phyloP scores from a whole-genome alignment of 176 grass and related monocot species.

The Avena insularis region DNA sequence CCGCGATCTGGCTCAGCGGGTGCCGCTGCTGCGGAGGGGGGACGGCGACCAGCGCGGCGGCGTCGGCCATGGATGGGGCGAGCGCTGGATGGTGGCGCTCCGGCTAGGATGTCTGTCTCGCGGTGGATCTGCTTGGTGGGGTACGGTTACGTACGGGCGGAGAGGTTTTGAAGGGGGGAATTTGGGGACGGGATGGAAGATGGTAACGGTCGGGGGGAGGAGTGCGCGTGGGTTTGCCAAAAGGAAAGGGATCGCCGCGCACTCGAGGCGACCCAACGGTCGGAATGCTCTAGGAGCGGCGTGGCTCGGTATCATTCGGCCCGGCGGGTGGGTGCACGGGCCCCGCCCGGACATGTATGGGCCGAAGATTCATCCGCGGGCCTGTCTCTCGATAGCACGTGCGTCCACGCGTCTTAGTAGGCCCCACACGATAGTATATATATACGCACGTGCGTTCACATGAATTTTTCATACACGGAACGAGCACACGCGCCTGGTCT shows the following conservation, averaged over 20 bases:
- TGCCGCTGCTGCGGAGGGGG: slow-evolving; percentile 7
- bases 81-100: neutral
- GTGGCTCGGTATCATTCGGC: neutral
- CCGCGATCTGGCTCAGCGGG: slow-evolving; percentile 71
- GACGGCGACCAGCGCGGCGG: neutral
- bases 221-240: neutral
- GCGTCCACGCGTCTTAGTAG: no score
- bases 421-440: no score
- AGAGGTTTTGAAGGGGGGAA: neutral
- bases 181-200: neutral
- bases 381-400: no score
- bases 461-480: no score
- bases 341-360: no score
- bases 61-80: slow-evolving; percentile 9
- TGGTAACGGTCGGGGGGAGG: neutral
- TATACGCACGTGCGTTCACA: no score
- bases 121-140: neutral
- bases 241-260: neutral
- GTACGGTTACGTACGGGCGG: neutral
- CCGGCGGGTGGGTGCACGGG: no score
- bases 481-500: no score
- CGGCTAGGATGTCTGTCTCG: neutral
- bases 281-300: neutral
- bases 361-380: no score
- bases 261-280: neutral